Percentiles rank a stretch among this genome's conserved stretches.
Conservation (phyloP, 371 early-diverging fungal genomes). For the Syncephalastrum racemosum region DNA sequence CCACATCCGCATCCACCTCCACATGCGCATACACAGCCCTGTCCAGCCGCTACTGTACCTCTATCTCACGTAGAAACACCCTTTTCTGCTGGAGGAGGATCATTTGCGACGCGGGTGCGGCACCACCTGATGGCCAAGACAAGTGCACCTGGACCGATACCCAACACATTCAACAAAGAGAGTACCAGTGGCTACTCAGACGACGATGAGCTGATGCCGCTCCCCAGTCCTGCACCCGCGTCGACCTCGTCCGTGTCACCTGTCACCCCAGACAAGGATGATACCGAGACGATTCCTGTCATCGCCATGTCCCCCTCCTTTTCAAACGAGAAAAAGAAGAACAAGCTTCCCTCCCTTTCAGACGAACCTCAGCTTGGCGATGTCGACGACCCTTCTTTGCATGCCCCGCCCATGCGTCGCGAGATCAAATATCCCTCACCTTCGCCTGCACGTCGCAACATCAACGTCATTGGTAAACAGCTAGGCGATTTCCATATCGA, state of each 20-base stretch:
- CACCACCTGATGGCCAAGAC: too few species aligned
- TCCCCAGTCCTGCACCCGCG: slow-evolving; percentile 36
- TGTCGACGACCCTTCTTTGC: slow-evolving; percentile 14
- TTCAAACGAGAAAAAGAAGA: slow-evolving; percentile 20
- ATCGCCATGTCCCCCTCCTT: slow-evolving; percentile 30
- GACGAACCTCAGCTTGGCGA: slow-evolving; percentile 43
- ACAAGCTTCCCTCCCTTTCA: slow-evolving; percentile 30
- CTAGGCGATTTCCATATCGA: slow-evolving; percentile 33
- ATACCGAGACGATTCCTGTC: slow-evolving; percentile 27
- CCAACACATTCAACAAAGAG: too few species aligned
- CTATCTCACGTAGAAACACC: too few species aligned
- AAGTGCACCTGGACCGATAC: too few species aligned
- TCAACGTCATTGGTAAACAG: slow-evolving; percentile 33
- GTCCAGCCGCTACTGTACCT: too few species aligned
- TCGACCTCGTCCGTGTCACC: slow-evolving; percentile 15
- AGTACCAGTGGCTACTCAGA: too few species aligned
- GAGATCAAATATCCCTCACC: slow-evolving; percentile 14
- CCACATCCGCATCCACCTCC: too few species aligned
- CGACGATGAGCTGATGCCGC: slow-evolving; percentile 30
- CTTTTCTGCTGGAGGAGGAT: too few species aligned
- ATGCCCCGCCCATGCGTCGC: slow-evolving; percentile 17
- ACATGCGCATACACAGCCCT: too few species aligned
- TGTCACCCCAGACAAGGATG: slow-evolving; percentile 16
- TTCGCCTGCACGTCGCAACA: slow-evolving; percentile 17
- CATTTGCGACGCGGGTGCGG: too few species aligned